These are phyloP conservation scores for Triangularia setosa DNA, from an alignment of 2,329 filamentous ascomycete genomes.

Conservation along the genomic window DNA sequence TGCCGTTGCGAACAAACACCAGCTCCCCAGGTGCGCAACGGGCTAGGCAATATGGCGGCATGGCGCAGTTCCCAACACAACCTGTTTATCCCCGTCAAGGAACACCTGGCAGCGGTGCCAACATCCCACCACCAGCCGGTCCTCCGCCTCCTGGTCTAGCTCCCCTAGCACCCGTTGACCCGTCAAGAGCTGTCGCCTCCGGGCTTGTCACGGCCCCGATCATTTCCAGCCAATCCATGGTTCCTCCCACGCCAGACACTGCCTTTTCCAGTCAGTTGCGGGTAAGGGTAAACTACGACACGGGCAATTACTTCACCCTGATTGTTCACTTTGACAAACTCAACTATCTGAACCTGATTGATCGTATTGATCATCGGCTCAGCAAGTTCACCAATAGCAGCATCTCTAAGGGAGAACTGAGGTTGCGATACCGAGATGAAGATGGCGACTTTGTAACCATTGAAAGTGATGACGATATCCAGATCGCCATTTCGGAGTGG, in stretches of 20 bases:
- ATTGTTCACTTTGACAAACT: conserved; percentile 88
- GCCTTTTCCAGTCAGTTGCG: conserved; percentile 74
- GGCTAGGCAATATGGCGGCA: conserved; percentile 46
- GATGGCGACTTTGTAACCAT: conserved; percentile 93
- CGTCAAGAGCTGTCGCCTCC: conserved; percentile 33
- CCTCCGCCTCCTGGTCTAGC: conserved; percentile 31
- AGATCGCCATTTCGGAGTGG: conserved; percentile 94
- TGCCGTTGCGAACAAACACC: conserved; percentile 65
- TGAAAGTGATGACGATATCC: conserved; percentile 92
- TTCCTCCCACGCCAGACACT: conserved; percentile 44
- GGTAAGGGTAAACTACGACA: conserved; percentile 88
- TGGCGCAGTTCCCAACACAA: conserved; percentile 54
- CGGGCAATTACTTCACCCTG: conserved; percentile 85
- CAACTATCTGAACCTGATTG: conserved; percentile 86
- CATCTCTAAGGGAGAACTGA: conserved; percentile 76
- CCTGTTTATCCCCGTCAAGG: conserved; percentile 49
- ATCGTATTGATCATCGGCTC: conserved; percentile 94
- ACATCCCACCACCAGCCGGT: conserved; percentile 29
- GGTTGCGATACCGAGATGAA: conserved; percentile 85
- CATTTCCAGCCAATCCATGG: conserved; percentile 15
- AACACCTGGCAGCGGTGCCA: conserved; percentile 30
- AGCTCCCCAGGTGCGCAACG: conserved; percentile 67
- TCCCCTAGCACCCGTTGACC: conserved; percentile 34
- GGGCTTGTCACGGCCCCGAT: conserved; percentile 36
- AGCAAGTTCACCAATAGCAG: conserved; percentile 80